phyloP scores from a whole-genome alignment of 1,284 basidiomycete species.

The Cerrena zonata region DNA sequence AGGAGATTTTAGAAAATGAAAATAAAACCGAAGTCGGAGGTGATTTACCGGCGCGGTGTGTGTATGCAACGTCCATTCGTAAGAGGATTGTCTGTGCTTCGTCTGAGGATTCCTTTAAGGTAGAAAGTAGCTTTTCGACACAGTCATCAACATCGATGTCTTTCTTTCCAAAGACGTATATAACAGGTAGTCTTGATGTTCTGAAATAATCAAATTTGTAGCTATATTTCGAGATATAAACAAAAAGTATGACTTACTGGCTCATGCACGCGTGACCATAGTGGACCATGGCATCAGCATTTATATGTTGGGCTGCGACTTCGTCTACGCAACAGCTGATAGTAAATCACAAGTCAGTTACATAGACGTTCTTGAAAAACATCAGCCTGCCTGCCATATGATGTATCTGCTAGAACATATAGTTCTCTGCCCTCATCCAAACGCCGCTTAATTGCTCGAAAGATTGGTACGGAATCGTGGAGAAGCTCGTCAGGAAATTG shows the following conservation, averaged over 20 bases:
- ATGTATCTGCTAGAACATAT: constrained; percentile 93
- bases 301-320: constrained; percentile 89
- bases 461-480: constrained; percentile 84
- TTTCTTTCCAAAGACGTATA: constrained; percentile 81
- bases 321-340: constrained; percentile 93
- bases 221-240: neutral
- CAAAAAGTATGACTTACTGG: constrained; percentile 49
- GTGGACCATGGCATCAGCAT: constrained; percentile 89
- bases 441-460: constrained; percentile 56
- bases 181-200: constrained; percentile 73
- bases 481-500: constrained; percentile 96
- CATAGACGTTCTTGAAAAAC: neutral
- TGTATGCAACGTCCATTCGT: constrained; percentile 77
- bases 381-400: constrained; percentile 79
- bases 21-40: neutral
- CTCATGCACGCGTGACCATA: constrained; percentile 97
- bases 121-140: constrained; percentile 36
- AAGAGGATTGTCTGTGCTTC: constrained; percentile 40
- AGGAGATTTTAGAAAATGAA: neutral
- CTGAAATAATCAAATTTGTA: constrained; percentile 30
- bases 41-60: constrained; percentile 56
- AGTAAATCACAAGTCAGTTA: constrained; percentile 5
- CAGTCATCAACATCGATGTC: constrained; percentile 49
- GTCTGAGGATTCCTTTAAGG: constrained; percentile 22
- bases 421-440: constrained; percentile 55